Evolutionary conservation across 768 basidiomycete genomes (phyloP), one percentile per base, ranked within the genome.

Genomic region (Pulveroboletus frians): DNA sequence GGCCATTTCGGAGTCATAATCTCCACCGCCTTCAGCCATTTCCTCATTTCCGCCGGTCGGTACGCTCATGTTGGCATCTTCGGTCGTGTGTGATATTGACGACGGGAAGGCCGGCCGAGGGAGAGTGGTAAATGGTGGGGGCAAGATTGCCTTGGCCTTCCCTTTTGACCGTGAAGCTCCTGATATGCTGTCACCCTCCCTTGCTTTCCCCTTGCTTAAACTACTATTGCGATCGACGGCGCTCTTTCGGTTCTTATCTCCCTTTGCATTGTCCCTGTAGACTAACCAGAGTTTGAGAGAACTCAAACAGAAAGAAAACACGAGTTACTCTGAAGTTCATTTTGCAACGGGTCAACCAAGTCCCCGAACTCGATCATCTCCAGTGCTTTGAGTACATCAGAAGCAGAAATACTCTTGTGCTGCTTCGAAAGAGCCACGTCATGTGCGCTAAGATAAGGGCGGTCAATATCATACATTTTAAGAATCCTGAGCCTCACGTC

Each of bases 341-440:
- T 68, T 52, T 85, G 80, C 4, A 90, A 72, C 37, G 71, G 70
- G 30, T 79, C 77, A 0, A 82, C 77, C 37, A 90, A 70, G 60
- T 90, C 87, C 2, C 80, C 78, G 50, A 92, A 84, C 55, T 90
- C 84, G 31, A 90, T 77, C 47, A 79, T 70, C 61, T 92, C 89
- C 9, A 93, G 76, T 0, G 89, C 93, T 62, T 86, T 89, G 53
- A 94, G 78, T 0, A 96, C 90, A 61, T 95, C 93, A 0, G 91
- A 83, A 0, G 91, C 90, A 5, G 90, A 86, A 37, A 94, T 87
- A 50, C 86, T 87, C 67, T 92, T 93, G 66, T 89, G 89, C 50
- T 88, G 85, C 54, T 88, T 85, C 3, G 83, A 80, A n/a, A 74
- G 68, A 0, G 93, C 89, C 15, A 93, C 84, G 54, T 94, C 92